Conservation (phyloP, 2,329 filamentous ascomycete genomes). For the Aspergillus carbonarius region DNA sequence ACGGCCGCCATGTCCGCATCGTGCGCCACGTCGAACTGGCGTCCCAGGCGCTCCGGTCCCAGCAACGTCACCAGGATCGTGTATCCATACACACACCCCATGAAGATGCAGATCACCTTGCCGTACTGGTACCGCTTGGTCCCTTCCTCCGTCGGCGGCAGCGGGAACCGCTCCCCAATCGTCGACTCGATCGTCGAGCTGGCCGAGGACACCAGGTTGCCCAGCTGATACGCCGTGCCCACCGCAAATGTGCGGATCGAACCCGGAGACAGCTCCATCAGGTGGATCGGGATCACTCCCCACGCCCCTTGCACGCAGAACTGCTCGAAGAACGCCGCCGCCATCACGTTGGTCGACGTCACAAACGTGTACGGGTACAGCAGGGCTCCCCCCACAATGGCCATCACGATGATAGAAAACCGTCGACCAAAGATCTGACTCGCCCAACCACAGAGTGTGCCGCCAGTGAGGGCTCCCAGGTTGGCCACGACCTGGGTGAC, state of each 20-base stretch:
- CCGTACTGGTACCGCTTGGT: conserved; percentile 69
- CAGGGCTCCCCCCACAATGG: conserved; percentile 68
- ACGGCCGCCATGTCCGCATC: conserved; percentile 49
- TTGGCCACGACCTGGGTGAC: conserved; percentile 72
- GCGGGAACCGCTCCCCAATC: conserved; percentile 71
- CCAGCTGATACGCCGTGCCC: conserved; percentile 63
- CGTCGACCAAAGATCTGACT: conserved; percentile 69
- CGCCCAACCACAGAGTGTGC: conserved; percentile 64
- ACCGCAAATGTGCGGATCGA: conserved; percentile 63
- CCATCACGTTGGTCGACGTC: conserved; percentile 63
- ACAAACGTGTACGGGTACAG: conserved; percentile 82
- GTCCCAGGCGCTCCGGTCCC: conserved; percentile 50
- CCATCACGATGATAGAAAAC: conserved; percentile 65
- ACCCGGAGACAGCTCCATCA: conserved; percentile 64
- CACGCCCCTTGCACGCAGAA: conserved; percentile 76
- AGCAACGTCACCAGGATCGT: conserved; percentile 52
- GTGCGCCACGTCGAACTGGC: conserved; percentile 48
- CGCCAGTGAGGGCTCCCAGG: conserved; percentile 68
- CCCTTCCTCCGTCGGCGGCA: conserved; percentile 56
- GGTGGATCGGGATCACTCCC: conserved; percentile 70
- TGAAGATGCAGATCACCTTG: conserved; percentile 85
- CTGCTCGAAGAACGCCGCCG: conserved; percentile 80
- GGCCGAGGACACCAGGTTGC: conserved; percentile 60
- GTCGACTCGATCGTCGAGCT: conserved; percentile 74
- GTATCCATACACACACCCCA: conserved; percentile 75